phyloP scores from a whole-genome alignment of 352 stramenopile genomes.

The Phytopythium litorale region DNA sequence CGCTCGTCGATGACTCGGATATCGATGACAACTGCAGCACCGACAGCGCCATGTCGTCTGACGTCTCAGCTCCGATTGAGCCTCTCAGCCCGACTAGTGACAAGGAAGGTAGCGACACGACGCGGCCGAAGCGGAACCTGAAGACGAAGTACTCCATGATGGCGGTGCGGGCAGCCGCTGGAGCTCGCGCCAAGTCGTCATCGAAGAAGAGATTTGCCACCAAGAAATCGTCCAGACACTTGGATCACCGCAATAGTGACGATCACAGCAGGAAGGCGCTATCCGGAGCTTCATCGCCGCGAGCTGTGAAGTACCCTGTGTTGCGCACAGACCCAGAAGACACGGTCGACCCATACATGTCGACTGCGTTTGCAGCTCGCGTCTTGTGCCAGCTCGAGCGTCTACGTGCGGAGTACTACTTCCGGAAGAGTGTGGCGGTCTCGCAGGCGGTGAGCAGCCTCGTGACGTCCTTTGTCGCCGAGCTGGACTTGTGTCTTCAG shows the following conservation, averaged over 20 bases:
- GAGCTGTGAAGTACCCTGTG: constrained; percentile 59
- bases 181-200: constrained; percentile 44
- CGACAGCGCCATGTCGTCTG: constrained; percentile 16
- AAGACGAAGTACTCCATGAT: constrained; percentile 56
- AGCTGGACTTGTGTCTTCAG: constrained; percentile 72
- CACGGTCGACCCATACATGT: constrained; percentile 41
- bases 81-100: constrained; percentile 14
- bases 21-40: constrained; percentile 22
- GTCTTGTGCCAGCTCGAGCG: constrained; percentile 71
- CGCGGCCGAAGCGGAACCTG: constrained; percentile 17
- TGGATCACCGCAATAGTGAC: constrained; percentile 37
- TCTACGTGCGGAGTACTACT: constrained; percentile 73
- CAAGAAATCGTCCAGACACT: constrained; percentile 36
- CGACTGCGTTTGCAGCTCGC: constrained; percentile 53
- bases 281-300: background rate
- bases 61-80: constrained; percentile 11
- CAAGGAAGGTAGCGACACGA: constrained; percentile 12
- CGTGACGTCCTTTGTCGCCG: constrained; percentile 73
- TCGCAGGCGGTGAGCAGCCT: constrained; percentile 82
- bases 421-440: constrained; percentile 78
- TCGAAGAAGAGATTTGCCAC: constrained; percentile 39
- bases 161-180: constrained; percentile 50
- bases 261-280: constrained; percentile 17
- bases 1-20: constrained; percentile 10
- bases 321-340: constrained; percentile 69